Evolutionary conservation across 2,329 filamentous ascomycete genomes (phyloP), one percentile per base, ranked within the genome.

Genomic region (Epichloe glyceriae): DNA sequence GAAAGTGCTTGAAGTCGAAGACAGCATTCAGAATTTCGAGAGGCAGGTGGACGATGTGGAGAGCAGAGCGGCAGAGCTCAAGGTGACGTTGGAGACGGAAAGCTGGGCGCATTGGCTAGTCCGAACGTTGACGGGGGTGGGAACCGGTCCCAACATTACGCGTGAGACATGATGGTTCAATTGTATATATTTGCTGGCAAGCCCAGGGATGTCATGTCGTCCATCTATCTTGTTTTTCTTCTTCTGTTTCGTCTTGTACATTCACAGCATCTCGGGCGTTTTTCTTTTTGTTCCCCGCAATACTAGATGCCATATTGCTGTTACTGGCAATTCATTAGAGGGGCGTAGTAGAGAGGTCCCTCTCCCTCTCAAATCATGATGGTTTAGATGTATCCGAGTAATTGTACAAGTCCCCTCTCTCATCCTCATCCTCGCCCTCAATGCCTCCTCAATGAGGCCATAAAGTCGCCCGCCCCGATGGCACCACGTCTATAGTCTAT

Each of bases 1-100:
- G 46, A 88, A 88, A 60, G 84, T 95, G 10, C 78, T 86, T 59
- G 91, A 97, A 61, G 86, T 95, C 8, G 89, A 95, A 61, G 85
- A 88, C 54, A 86, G 86, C 1, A 80, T 95, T 0, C 71, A 70
- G 11, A 85, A 89, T 54, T 94, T 95, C 64, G 86, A 90, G 65
- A 75, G 79, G 46, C 85, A 90, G 64, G 86, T 93, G 1, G 71
- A 77, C 44, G 83, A 87, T 50, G 76, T 88, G 46, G 87, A 86
- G 70, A 73, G 66, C 40, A 71, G 80, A 39, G 79, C 84, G 1
- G 74, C 79, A 40, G 77, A 80, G 56, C 66, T 89, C 34, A 79
- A 85, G 61, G 62, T 62, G 14, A 78, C 80, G 55, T 75, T 85
- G 7, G 78, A 82, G 65, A 78, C 73, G 53, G 80, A 83, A 63